These are phyloP conservation scores for Hibiscus trionum DNA, from an alignment of 345 rosid genomes.

Conservation along the genomic window DNA sequence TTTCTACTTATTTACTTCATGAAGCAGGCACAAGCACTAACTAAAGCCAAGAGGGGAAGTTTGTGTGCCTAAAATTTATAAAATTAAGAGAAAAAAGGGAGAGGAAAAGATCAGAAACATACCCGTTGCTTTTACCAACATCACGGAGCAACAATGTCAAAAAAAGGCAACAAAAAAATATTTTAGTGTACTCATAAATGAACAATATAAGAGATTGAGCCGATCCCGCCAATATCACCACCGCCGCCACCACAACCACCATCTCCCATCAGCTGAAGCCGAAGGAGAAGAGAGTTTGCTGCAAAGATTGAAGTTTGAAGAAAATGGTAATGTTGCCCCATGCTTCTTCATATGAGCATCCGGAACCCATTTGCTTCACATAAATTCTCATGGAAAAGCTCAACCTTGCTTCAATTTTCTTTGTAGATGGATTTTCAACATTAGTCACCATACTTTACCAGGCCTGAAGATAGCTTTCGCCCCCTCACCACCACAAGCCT, in stretches of 20 bases:
- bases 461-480: neutral
- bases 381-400: neutral
- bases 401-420: slow-evolving; percentile 8
- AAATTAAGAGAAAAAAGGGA: neutral
- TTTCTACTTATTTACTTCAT: neutral
- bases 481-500: slow-evolving; percentile 11
- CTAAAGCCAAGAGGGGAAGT: neutral
- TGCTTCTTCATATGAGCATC: slow-evolving; percentile 1
- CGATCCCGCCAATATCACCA: slow-evolving; percentile 36
- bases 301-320: slow-evolving; percentile 6
- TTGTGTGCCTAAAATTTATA: neutral
- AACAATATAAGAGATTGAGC: slow-evolving; percentile 28
- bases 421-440: neutral
- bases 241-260: neutral
- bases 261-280: slow-evolving; percentile 5
- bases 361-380: slow-evolving; percentile 12
- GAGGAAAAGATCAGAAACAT: neutral
- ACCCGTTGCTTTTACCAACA: slow-evolving; percentile 12
- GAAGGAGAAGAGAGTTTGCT: slow-evolving; percentile 2
- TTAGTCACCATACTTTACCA: slow-evolving; percentile 9
- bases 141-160: neutral
- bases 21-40: slow-evolving; percentile 3
- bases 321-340: neutral
- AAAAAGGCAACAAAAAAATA: neutral
- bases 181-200: slow-evolving; percentile 3